Conservation (phyloP, 2,329 filamentous ascomycete species). For the Paecilomyces dactylethromorphus region DNA sequence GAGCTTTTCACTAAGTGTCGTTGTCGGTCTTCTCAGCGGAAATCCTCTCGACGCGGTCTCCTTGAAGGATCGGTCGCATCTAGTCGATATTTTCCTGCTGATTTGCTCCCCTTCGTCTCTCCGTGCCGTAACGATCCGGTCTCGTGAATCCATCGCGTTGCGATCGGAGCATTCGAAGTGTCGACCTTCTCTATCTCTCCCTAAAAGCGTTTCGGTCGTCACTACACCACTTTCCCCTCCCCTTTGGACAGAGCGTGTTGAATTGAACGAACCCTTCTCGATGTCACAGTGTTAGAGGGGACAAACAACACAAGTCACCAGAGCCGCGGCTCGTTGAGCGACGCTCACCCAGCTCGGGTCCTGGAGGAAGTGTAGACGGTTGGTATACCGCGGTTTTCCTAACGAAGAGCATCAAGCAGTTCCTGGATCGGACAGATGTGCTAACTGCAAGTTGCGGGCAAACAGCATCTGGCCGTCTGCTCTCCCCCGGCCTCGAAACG, state of each 20-base stretch:
- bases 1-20: conserved; percentile 50
- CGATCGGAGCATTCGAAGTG: not conserved
- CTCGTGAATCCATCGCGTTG: not conserved
- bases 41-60: not conserved
- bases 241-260: conserved; percentile 4
- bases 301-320: conserved; percentile 18
- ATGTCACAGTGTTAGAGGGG: conserved; percentile 36
- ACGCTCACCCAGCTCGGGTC: conserved; percentile 29
- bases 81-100: conserved; percentile 4
- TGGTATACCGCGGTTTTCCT: conserved; percentile 16
- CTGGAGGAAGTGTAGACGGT: conserved; percentile 38
- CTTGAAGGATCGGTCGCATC: not conserved
- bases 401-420: not conserved
- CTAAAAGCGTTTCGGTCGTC: conserved; percentile 6
- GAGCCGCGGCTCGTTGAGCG: conserved; percentile 36
- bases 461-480: conserved; percentile 26
- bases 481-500: conserved; percentile 25
- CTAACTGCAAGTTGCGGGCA: conserved; percentile 2
- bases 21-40: conserved; percentile 25
- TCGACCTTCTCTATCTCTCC: not conserved
- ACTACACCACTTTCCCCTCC: conserved; percentile 6
- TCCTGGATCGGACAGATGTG: not conserved
- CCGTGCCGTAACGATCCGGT: not conserved
- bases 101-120: conserved; percentile 1
- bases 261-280: conserved; percentile 20